phyloP scores from a whole-genome alignment of 2,329 filamentous ascomycete genomes.

The Pestalotiopsis sp. region DNA sequence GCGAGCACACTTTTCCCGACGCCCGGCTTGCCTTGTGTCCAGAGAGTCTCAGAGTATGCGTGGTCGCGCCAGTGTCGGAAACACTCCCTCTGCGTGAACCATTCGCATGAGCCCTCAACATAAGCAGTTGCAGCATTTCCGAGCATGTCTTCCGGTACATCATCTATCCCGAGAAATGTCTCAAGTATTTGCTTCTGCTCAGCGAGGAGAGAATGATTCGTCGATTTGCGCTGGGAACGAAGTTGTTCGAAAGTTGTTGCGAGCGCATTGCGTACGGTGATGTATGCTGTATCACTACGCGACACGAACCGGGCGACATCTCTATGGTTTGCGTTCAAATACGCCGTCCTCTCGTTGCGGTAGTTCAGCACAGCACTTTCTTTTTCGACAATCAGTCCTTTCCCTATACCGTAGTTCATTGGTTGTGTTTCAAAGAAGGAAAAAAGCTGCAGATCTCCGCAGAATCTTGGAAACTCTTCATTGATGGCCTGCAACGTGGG shows the following conservation, averaged over 20 bases:
- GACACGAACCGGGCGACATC: slow-evolving; percentile 30
- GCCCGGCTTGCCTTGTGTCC: slow-evolving; percentile 18
- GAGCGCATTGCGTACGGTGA: slow-evolving; percentile 29
- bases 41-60: slow-evolving; percentile 15
- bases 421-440: slow-evolving; percentile 36
- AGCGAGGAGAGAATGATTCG: background rate
- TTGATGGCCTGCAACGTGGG: slow-evolving; percentile 32
- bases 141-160: background rate
- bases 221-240: background rate
- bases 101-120: background rate
- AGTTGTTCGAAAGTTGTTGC: slow-evolving; percentile 17
- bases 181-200: background rate
- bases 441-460: slow-evolving; percentile 25
- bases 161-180: background rate
- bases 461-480: slow-evolving; percentile 34
- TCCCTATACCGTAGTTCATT: slow-evolving; percentile 26
- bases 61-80: slow-evolving; percentile 11
- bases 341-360: slow-evolving; percentile 26
- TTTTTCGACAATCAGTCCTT: slow-evolving; percentile 34
- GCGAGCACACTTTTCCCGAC: slow-evolving; percentile 18
- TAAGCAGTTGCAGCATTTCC: background rate
- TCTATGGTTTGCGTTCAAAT: slow-evolving; percentile 35
- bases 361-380: slow-evolving; percentile 31
- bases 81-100: background rate
- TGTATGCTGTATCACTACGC: slow-evolving; percentile 26